phyloP scores from a whole-genome alignment of 768 basidiomycete genomes.

The Tricholomella constricta region DNA sequence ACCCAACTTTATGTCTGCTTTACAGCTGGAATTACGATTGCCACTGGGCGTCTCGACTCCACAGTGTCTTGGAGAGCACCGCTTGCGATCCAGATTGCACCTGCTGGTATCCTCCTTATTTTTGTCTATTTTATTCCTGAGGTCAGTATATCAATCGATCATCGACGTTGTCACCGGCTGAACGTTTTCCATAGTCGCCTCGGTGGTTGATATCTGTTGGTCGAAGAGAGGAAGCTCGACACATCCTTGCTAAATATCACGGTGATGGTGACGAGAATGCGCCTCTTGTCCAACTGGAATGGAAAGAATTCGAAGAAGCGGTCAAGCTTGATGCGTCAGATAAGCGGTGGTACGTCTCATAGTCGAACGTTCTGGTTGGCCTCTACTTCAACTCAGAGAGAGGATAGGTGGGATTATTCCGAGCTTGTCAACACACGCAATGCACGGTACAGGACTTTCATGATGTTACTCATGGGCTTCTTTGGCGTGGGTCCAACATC shows the following conservation, averaged over 20 bases:
- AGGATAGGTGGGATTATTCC: conserved; percentile 49
- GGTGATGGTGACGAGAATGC: conserved; percentile 51
- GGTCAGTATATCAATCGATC: conserved; percentile 19
- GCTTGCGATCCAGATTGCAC: conserved; percentile 52
- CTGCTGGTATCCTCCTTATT: conserved; percentile 39
- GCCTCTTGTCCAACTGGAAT: conserved; percentile 52
- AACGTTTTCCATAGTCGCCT: conserved; percentile 40
- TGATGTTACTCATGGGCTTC: conserved; percentile 56
- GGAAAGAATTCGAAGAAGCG: conserved; percentile 52
- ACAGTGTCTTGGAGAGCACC: conserved; percentile 51
- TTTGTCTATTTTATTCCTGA: conserved; percentile 40
- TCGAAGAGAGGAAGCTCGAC: conserved; percentile 47
- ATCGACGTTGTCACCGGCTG: neutral
- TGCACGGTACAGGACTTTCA: conserved; percentile 45
- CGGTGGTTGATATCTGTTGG: conserved; percentile 56
- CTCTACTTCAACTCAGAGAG: neutral
- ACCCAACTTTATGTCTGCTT: conserved; percentile 1
- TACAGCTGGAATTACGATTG: conserved; percentile 44
- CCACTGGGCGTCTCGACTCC: conserved; percentile 36
- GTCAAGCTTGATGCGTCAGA: conserved; percentile 53
- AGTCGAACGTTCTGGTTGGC: neutral
- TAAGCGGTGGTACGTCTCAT: conserved; percentile 50
- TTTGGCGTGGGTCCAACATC: conserved; percentile 40
- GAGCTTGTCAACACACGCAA: conserved; percentile 49
- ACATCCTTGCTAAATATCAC: conserved; percentile 53